phyloP scores from a whole-genome alignment of 805 yeast species.

The Candida nitratophila region DNA sequence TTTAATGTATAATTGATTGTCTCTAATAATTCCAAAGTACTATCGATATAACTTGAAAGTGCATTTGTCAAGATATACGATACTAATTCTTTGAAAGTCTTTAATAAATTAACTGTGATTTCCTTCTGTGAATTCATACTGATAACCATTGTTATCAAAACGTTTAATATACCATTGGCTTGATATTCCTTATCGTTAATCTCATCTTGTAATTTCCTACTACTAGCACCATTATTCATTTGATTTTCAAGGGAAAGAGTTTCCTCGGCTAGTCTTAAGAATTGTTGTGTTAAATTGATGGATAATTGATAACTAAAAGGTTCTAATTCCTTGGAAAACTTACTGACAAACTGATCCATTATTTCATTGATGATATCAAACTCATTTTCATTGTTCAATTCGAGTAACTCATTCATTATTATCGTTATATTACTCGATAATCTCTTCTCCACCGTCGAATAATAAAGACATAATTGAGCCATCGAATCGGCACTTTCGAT shows the following conservation, averaged over 20 bases:
- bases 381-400: constrained; percentile 68
- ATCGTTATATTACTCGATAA: constrained; percentile 58
- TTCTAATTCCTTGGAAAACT: constrained; percentile 75
- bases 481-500: constrained; percentile 48
- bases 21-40: constrained; percentile 63
- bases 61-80: constrained; percentile 58
- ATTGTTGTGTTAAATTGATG: constrained; percentile 60
- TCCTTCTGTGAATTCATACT: constrained; percentile 75
- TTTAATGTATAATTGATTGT: constrained; percentile 60
- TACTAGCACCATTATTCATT: constrained; percentile 26
- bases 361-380: constrained; percentile 79
- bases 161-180: constrained; percentile 72
- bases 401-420: constrained; percentile 69
- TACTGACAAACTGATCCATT: constrained; percentile 90
- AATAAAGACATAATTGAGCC: constrained; percentile 32
- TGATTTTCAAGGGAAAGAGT: constrained; percentile 34
- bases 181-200: constrained; percentile 71
- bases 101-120: constrained; percentile 57
- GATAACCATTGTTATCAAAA: constrained; percentile 72
- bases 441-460: constrained; percentile 45
- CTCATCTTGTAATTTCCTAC: constrained; percentile 25
- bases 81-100: constrained; percentile 62
- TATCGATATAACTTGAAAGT: constrained; percentile 68
- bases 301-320: constrained; percentile 81
- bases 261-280: constrained; percentile 62